phyloP scores from a whole-genome alignment of 441 rosid genomes.

The Adansonia madagascariensis region DNA sequence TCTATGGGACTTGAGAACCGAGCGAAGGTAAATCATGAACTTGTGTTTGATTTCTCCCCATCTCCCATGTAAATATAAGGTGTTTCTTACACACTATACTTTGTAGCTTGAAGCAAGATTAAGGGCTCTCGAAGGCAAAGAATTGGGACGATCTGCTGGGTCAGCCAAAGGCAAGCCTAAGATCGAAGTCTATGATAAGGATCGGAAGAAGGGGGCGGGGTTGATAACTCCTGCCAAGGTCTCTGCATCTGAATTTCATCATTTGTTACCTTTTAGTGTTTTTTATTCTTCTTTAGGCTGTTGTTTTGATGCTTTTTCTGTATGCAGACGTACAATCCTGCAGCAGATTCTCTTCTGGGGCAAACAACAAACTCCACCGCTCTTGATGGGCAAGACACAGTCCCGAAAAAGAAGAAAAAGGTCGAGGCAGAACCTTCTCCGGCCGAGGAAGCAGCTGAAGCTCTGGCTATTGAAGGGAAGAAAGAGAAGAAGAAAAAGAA shows the following conservation, averaged over 20 bases:
- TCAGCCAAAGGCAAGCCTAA: no score
- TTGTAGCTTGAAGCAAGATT: not conserved
- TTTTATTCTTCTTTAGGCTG: no score
- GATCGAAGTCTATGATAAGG: no score
- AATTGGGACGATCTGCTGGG: no score
- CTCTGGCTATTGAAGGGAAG: conserved; percentile 34
- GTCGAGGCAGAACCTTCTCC: conserved; percentile 29
- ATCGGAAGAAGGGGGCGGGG: no score
- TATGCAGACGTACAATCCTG: conserved; percentile 73
- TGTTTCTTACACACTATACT: no score
- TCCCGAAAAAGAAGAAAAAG: conserved; percentile 36
- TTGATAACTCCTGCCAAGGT: conserved; percentile 33
- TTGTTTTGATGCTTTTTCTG: not conserved
- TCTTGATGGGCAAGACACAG: conserved; percentile 36
- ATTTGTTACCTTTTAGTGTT: no score
- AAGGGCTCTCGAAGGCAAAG: not conserved
- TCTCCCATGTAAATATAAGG: no score
- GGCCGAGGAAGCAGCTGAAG: conserved; percentile 23
- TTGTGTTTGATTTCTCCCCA: no score
- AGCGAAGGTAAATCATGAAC: conserved; percentile 33
- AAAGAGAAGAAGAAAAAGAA: conserved; percentile 52
- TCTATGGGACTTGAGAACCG: conserved; percentile 77
- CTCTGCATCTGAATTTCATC: not conserved
- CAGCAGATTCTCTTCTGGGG: conserved; percentile 69
- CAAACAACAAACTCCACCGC: conserved; percentile 35